phyloP scores from a whole-genome alignment of 1,284 basidiomycete genomes.

The Dichomitus squalens region DNA sequence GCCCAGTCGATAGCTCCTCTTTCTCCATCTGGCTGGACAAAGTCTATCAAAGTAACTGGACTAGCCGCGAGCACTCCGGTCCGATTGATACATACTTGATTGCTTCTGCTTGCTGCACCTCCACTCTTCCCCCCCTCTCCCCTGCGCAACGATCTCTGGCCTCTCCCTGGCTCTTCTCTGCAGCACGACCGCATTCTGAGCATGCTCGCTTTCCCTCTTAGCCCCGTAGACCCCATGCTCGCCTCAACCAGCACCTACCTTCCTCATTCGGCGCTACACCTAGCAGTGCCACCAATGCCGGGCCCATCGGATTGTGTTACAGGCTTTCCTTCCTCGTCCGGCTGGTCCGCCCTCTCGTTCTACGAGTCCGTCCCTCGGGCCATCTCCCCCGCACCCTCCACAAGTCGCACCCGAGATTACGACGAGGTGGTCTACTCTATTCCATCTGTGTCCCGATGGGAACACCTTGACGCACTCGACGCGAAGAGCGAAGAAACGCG shows the following conservation, averaged over 20 bases:
- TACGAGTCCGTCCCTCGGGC: conserved; percentile 4
- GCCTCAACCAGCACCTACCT: neutral
- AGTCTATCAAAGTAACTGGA: no score
- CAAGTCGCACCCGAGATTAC: neutral
- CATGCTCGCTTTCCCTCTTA: neutral
- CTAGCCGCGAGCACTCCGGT: no score
- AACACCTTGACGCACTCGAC: neutral
- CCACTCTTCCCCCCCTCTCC: no score
- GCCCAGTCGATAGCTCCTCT: no score
- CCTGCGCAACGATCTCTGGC: neutral
- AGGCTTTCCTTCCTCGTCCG: neutral
- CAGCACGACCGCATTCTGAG: neutral
- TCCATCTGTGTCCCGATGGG: neutral
- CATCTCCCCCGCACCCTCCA: neutral
- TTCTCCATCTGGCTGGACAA: no score
- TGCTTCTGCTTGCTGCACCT: no score
- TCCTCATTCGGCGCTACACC: neutral
- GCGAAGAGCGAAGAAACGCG: neutral
- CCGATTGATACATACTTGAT: no score
- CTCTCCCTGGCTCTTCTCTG: neutral
- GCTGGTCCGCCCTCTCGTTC: neutral
- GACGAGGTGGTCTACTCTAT: neutral
- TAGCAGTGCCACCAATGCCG: neutral
- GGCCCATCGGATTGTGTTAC: neutral
- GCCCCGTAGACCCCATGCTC: neutral